Conservation (phyloP, 257 asterid species). For the Capsicum rhomboideum region DNA sequence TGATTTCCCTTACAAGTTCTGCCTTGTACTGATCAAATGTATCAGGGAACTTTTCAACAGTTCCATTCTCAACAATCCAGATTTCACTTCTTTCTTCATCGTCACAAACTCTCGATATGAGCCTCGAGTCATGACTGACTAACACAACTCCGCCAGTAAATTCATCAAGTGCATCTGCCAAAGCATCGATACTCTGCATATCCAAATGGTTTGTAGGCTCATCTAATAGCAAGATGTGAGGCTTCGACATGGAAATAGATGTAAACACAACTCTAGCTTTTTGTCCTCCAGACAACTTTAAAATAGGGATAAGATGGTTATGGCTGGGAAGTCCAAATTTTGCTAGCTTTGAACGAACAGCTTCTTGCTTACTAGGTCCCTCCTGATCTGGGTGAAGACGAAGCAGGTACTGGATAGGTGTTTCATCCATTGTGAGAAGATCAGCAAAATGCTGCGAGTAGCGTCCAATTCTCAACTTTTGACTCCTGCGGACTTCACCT, state of each 20-base stretch:
- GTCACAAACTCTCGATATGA: too few species aligned
- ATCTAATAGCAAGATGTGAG: too few species aligned
- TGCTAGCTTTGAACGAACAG: slow-evolving; percentile 18
- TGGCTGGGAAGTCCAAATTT: slow-evolving; percentile 26
- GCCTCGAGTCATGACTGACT: too few species aligned
- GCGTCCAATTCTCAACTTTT: slow-evolving; percentile 28
- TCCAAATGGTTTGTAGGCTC: too few species aligned
- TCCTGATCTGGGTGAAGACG: slow-evolving; percentile 10
- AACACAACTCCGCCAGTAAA: too few species aligned
- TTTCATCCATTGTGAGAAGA: slow-evolving; percentile 22
- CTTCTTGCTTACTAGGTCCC: slow-evolving; percentile 23
- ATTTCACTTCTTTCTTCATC: too few species aligned
- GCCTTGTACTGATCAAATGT: slow-evolving; percentile 32
- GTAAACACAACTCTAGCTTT: slow-evolving; percentile 29
- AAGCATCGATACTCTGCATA: too few species aligned
- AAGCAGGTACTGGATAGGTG: too few species aligned
- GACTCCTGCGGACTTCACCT: slow-evolving; percentile 29
- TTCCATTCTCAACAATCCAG: slow-evolving; percentile 41
- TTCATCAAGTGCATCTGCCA: too few species aligned
- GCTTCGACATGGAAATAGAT: too few species aligned
- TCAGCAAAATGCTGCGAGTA: slow-evolving; percentile 22
- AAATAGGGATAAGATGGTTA: slow-evolving; percentile 26
- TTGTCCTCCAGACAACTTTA: slow-evolving; percentile 29
- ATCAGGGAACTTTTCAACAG: slow-evolving; percentile 23
- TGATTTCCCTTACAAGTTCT: slow-evolving; percentile 28